Evolutionary conservation across 352 stramenopile species (phyloP).

Genomic region (Globisporangium ultimum): DNA sequence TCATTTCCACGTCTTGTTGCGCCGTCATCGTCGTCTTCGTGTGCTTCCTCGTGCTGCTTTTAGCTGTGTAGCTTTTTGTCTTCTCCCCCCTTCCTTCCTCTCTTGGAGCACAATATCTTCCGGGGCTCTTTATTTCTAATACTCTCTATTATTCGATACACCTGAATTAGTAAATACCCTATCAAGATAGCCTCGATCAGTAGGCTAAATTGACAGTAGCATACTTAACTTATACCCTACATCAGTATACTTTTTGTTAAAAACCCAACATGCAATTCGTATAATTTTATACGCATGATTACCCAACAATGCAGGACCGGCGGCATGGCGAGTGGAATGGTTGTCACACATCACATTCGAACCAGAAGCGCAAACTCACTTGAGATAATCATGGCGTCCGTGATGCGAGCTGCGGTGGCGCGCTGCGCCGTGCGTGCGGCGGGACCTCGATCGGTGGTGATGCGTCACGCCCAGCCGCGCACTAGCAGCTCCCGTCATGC

Average conservation of each 20-base stretch:
- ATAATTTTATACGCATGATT: too few species aligned
- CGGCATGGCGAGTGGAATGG: not conserved
- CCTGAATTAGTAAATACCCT: not conserved
- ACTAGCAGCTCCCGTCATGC: not conserved
- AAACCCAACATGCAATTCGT: too few species aligned
- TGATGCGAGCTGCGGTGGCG: not conserved
- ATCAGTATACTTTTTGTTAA: too few species aligned
- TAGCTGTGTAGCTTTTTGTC: not conserved
- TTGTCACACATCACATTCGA: not conserved
- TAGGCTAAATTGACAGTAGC: not conserved
- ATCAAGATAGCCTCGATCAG: not conserved
- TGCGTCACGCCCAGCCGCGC: not conserved
- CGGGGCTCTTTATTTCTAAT: not conserved
- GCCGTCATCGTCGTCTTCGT: slow-evolving; percentile 15
- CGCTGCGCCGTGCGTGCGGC: not conserved
- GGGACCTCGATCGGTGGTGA: not conserved
- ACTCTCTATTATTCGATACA: not conserved
- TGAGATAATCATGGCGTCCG: not conserved
- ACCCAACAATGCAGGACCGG: too few species aligned
- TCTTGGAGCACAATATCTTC: slow-evolving; percentile 12
- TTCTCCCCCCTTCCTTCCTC: slow-evolving; percentile 1
- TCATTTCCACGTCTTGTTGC: slow-evolving; percentile 71
- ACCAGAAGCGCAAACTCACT: not conserved
- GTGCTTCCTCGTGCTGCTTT: not conserved
- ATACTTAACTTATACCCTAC: too few species aligned